Base-by-base conservation (phyloP, 352 stramenopile species). In the Pythium vanterpoolii region DNA sequence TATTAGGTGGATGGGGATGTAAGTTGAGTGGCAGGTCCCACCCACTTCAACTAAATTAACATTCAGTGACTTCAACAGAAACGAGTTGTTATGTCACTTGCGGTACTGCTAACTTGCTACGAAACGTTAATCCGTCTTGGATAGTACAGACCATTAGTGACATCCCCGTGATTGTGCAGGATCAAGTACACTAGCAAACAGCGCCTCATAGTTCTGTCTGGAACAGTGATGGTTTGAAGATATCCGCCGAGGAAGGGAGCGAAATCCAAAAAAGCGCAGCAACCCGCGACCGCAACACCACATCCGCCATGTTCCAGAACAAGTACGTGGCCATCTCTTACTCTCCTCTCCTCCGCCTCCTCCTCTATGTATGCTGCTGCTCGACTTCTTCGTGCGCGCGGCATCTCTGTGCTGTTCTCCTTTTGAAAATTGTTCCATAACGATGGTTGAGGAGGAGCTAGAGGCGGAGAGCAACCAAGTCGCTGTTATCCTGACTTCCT, bases 251-350 rank as follows among this genome's bases (percentile, higher is more conserved):
- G 42, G 44, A 60, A 60, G 59, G 59, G 50, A 66, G 59, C 49
- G 59, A 36, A 60, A 66, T 66, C 59, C 59, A 60, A 66, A 60
- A 18, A 64, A 43, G 54, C 46, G 46, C 28, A 46, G 14, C 57
- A 30, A 42, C 40, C 19, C 33, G 18, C 21, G 47, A 43, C 33
- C 14, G 28, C 19, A 26, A 34, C 47, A 31, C 33, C 33, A 55
- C 16, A 18, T 55, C 28, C 48, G 44, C 57, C 63, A 70, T 70
- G 63, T 70, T 70, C 63, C 63, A 70, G 57, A 70, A 61, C 63
- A 70, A 70, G 63, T 70, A 62, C 49, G 56, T 65, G 40, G 40
- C n/a, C 40, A 19, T 28, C 40, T 19, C 2, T 19, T 46, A 11
- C 31, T 26, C 21, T 16, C 51, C 14, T 24, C 16, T 43, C 21